These are phyloP conservation scores for Lepiota venenata DNA, from an alignment of 768 basidiomycete genomes.

Conservation along the genomic window DNA sequence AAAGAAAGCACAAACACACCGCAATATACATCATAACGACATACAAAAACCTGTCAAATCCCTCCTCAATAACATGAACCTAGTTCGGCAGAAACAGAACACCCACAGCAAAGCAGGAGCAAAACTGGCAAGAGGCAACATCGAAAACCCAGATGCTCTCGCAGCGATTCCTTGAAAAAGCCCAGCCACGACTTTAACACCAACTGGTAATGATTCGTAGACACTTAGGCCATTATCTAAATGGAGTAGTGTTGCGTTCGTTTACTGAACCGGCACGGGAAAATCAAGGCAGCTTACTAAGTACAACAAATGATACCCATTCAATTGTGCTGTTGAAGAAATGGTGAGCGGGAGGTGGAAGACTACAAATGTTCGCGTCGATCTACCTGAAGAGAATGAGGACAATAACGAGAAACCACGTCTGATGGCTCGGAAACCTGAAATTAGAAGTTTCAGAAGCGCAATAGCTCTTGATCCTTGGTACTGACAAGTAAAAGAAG, in stretches of 20 bases:
- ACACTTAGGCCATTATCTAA: constrained; percentile 39
- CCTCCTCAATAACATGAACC: background rate
- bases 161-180: constrained; percentile 54
- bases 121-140: constrained; percentile 41
- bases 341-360: background rate
- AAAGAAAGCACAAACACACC: constrained; percentile 26
- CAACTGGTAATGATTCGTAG: constrained; percentile 34
- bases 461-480: background rate
- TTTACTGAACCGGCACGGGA: background rate
- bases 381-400: constrained; percentile 54
- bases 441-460: background rate
- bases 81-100: background rate
- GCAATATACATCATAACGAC: constrained; percentile 79
- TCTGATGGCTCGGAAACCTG: constrained; percentile 71
- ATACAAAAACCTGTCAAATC: constrained; percentile 51
- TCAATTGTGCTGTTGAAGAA: constrained; percentile 45
- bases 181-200: constrained; percentile 38
- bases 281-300: constrained; percentile 31
- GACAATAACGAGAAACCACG: constrained; percentile 64
- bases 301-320: constrained; percentile 67
- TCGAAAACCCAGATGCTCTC: constrained; percentile 50
- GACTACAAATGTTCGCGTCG: background rate
- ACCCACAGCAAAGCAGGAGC: constrained; percentile 72
- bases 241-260: background rate
- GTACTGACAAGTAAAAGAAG: constrained; percentile 55